Percentiles rank a stretch among this genome's conserved stretches.
phyloP scores from a whole-genome alignment of 148 eudicot genomes.

The Polygonum aviculare region DNA sequence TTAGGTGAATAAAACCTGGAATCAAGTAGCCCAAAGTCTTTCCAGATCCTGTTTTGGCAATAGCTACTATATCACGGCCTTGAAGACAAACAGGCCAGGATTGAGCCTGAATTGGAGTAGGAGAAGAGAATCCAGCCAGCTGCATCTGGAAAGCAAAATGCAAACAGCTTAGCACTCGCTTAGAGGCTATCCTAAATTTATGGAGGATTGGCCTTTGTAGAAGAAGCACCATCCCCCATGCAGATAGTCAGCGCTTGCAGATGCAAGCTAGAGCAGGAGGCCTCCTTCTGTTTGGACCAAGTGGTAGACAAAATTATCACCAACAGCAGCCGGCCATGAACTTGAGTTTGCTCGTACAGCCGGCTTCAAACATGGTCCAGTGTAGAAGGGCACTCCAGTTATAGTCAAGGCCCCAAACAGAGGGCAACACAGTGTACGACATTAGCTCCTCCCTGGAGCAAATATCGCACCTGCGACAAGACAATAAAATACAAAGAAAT shows the following conservation, averaged over 20 bases:
- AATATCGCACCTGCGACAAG: constrained; percentile 99
- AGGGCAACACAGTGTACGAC: constrained; percentile 95
- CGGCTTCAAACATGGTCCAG: constrained; percentile 65
- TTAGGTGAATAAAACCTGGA: constrained; percentile 82
- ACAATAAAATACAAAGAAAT: constrained; percentile 45
- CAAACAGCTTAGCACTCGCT: constrained; percentile 15
- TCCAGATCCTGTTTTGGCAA: constrained; percentile 95
- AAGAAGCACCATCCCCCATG: constrained; percentile 73
- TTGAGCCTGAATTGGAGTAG: constrained; percentile 93
- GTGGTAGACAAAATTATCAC: constrained; percentile 85
- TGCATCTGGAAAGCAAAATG: constrained; percentile 55
- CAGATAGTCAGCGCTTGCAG: constrained; percentile 57
- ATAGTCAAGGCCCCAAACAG: constrained; percentile 54
- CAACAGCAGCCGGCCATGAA: constrained; percentile 63
- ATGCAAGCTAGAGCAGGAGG: constrained; percentile 71
- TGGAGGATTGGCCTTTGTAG: constrained; percentile 24
- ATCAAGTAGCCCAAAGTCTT: constrained; percentile 83
- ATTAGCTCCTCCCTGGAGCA: constrained; percentile 99
- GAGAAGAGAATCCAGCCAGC: constrained; percentile 76
- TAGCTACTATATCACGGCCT: constrained; percentile 74
- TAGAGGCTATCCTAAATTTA: constrained; percentile 7
- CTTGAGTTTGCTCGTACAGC: constrained; percentile 87
- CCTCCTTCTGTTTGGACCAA: constrained; percentile 72
- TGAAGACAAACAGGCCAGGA: constrained; percentile 90
- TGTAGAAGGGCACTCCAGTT: constrained; percentile 55